These are phyloP conservation scores for Penicillium sp. DNA, from an alignment of 2,329 filamentous ascomycete genomes.

Conservation along the genomic window DNA sequence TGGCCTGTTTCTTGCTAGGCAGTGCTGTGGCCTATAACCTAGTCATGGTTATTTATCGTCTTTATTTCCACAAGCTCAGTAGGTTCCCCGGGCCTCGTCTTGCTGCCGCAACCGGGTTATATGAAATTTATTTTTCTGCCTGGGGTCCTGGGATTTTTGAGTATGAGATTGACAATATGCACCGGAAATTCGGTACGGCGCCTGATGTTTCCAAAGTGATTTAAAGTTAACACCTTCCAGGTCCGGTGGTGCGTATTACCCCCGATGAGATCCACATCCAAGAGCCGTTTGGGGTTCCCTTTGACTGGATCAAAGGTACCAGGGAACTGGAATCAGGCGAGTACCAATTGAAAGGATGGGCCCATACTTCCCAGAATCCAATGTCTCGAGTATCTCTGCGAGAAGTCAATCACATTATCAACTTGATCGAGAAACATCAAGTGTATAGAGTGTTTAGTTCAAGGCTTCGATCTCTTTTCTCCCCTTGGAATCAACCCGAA, in stretches of 20 bases:
- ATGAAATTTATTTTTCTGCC: constrained; percentile 20
- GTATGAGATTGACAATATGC: constrained; percentile 20
- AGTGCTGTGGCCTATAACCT: constrained; percentile 20
- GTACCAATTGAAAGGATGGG: not conserved
- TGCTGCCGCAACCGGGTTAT: constrained; percentile 21
- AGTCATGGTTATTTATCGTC: constrained; percentile 20
- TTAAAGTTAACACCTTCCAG: constrained; percentile 5
- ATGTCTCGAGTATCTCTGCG: constrained; percentile 16
- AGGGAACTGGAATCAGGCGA: not conserved
- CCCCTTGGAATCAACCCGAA: not conserved
- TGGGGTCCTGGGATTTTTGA: constrained; percentile 17
- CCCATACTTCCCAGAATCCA: constrained; percentile 12
- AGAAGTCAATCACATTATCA: constrained; percentile 17
- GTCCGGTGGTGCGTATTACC: constrained; percentile 23
- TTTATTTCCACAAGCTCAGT: constrained; percentile 22
- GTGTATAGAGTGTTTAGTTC: constrained; percentile 9
- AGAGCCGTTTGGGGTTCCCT: constrained; percentile 11
- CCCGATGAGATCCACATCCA: constrained; percentile 23
- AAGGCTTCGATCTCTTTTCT: not conserved
- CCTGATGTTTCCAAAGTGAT: not conserved
- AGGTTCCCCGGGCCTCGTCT: constrained; percentile 21
- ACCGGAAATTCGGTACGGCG: constrained; percentile 17
- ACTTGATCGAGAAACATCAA: constrained; percentile 15
- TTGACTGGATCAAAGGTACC: constrained; percentile 21
- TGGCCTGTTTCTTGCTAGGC: constrained; percentile 20